Percentiles rank a stretch among this genome's conserved stretches.
These are phyloP conservation scores for Rhizopogon roseolus DNA, from an alignment of 768 basidiomycete genomes.

Conservation along the genomic window DNA sequence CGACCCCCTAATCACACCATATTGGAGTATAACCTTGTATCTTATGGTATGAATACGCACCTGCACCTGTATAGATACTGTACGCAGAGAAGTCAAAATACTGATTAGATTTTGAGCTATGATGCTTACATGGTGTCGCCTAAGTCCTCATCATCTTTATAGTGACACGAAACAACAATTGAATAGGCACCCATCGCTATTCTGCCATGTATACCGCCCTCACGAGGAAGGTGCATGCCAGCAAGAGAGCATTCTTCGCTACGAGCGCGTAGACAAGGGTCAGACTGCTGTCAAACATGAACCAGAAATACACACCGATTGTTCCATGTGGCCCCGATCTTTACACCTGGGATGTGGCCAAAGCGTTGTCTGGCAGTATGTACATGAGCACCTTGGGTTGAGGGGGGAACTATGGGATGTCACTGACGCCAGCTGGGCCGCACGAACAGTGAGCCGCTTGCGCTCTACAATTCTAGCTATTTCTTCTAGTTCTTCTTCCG, in stretches of 20 bases:
- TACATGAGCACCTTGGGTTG: neutral
- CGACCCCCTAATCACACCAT: slow-evolving; percentile 12
- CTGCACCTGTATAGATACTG: slow-evolving; percentile 24
- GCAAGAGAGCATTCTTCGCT: slow-evolving; percentile 7
- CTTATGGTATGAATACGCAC: neutral
- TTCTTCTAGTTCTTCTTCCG: neutral
- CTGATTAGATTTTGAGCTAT: neutral
- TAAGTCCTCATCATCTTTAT: slow-evolving; percentile 19
- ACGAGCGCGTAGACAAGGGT: neutral
- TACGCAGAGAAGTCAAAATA: neutral
- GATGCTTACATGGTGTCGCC: slow-evolving; percentile 21
- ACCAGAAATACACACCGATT: slow-evolving; percentile 10
- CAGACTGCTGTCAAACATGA: neutral
- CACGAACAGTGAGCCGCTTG: neutral
- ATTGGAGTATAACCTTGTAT: neutral
- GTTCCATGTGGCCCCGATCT: slow-evolving; percentile 15
- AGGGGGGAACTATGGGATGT: neutral
- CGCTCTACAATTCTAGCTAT: neutral
- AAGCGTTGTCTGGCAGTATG: slow-evolving; percentile 12
- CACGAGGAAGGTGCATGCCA: slow-evolving; percentile 11
- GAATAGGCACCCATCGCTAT: slow-evolving; percentile 8
- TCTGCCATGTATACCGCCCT: slow-evolving; percentile 19
- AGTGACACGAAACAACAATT: slow-evolving; percentile 14
- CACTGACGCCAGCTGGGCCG: neutral
- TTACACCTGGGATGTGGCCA: slow-evolving; percentile 19